These are phyloP conservation scores for Russula lepida DNA, from an alignment of 768 basidiomycete genomes.

Conservation along the genomic window DNA sequence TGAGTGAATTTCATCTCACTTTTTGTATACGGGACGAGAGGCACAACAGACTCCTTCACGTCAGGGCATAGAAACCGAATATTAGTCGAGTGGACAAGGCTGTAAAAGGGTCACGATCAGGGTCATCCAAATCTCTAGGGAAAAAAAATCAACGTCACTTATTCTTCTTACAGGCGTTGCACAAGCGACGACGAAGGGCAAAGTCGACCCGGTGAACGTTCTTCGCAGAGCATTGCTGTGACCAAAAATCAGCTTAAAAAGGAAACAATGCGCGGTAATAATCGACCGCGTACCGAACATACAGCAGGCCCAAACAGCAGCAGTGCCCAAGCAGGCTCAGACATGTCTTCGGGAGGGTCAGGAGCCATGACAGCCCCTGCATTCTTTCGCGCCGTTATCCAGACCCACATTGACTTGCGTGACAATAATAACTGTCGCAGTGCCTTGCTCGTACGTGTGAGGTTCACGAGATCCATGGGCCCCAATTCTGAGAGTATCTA, in stretches of 20 bases:
- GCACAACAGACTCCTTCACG: slow-evolving; percentile 15
- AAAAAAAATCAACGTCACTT: slow-evolving; percentile 1
- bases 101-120: neutral
- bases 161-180: slow-evolving; percentile 9
- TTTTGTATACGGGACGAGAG: slow-evolving; percentile 17
- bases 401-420: slow-evolving; percentile 15
- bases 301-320: slow-evolving; percentile 16
- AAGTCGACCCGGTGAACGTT: slow-evolving; percentile 18
- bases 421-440: slow-evolving; percentile 18
- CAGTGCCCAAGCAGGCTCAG: slow-evolving; percentile 19
- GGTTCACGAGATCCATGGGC: slow-evolving; percentile 16
- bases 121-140: neutral
- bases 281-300: slow-evolving; percentile 6
- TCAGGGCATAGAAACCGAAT: slow-evolving; percentile 12
- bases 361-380: slow-evolving; percentile 2
- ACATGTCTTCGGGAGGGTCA: slow-evolving; percentile 19
- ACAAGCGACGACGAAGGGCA: slow-evolving; percentile 19
- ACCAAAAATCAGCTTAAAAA: neutral
- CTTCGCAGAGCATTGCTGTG: slow-evolving; percentile 8
- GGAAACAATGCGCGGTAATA: neutral
- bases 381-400: slow-evolving; percentile 9
- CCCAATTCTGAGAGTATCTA: slow-evolving; percentile 12
- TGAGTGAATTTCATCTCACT: neutral
- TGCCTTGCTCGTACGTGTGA: slow-evolving; percentile 18
- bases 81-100: slow-evolving; percentile 9